Conservation (phyloP, 2,329 filamentous ascomycete species). For the Neobulgaria alba region DNA sequence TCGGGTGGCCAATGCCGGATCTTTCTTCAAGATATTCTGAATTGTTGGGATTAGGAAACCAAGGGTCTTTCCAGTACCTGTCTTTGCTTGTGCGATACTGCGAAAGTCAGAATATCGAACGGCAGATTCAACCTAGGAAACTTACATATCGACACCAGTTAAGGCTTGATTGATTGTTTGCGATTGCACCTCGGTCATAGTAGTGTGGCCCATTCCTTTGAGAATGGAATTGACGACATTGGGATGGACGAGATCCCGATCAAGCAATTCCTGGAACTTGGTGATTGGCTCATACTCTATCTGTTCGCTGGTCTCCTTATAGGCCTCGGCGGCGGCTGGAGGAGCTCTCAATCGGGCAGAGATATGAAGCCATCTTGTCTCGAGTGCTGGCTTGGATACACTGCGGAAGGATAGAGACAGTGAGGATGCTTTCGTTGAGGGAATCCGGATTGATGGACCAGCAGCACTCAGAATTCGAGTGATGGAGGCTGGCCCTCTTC, state of each 20-base stretch:
- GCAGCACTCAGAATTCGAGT: slow-evolving; percentile 21
- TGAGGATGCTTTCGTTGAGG: slow-evolving; percentile 21
- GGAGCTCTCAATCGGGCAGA: slow-evolving; percentile 17
- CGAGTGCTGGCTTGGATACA: slow-evolving; percentile 10
- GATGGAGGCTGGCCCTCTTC: slow-evolving; percentile 28
- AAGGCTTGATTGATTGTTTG: slow-evolving; percentile 75
- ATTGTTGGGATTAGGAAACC: slow-evolving; percentile 84
- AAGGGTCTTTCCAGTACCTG: slow-evolving; percentile 92
- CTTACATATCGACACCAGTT: slow-evolving; percentile 42
- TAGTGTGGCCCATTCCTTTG: slow-evolving; percentile 63
- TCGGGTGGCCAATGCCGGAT: slow-evolving; percentile 40
- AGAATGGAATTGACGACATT: slow-evolving; percentile 46
- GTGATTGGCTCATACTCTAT: slow-evolving; percentile 14
- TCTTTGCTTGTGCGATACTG: slow-evolving; percentile 89
- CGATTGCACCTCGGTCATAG: slow-evolving; percentile 87
- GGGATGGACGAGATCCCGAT: slow-evolving; percentile 25
- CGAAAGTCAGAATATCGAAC: slow-evolving; percentile 8
- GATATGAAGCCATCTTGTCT: slow-evolving; percentile 24
- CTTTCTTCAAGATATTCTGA: slow-evolving; percentile 68
- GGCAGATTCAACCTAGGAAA: slow-evolving; percentile 1
- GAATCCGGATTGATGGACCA: slow-evolving; percentile 17
- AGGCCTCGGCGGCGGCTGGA: slow-evolving; percentile 6
- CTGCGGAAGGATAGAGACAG: slow-evolving; percentile 15
- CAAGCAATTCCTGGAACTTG: slow-evolving; percentile 27
- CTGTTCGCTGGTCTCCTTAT: slow-evolving; percentile 1